These are phyloP conservation scores for Hericium rajendrae DNA, from an alignment of 768 basidiomycete genomes.

Conservation along the genomic window DNA sequence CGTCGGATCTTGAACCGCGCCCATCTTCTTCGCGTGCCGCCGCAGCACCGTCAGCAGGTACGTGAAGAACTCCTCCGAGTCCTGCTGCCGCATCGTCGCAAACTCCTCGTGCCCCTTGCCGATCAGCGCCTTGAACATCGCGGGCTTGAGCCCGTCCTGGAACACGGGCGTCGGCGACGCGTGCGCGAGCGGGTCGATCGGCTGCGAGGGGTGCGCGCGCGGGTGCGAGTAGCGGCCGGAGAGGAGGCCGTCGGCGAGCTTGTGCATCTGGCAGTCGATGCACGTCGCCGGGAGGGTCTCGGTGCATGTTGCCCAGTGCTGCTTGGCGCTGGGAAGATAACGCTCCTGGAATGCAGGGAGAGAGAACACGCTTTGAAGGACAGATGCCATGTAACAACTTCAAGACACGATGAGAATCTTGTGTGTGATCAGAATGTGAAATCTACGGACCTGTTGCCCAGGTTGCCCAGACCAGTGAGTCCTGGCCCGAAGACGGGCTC, in stretches of 20 bases:
- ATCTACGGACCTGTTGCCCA: conserved; percentile 70
- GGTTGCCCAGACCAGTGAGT: conserved; percentile 80
- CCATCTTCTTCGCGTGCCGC: conserved; percentile 47
- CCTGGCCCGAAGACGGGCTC: conserved; percentile 85
- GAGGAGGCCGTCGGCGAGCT: conserved; percentile 85
- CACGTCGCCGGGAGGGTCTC: conserved; percentile 71
- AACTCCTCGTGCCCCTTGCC: conserved; percentile 94
- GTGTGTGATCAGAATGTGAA: neutral
- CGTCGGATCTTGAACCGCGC: conserved; percentile 51
- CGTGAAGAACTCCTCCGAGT: conserved; percentile 89
- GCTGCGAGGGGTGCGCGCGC: conserved; percentile 25
- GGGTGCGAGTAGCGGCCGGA: conserved; percentile 84
- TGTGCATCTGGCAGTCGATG: conserved; percentile 91
- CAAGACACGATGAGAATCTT: neutral
- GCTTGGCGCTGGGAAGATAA: conserved; percentile 42
- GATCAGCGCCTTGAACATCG: conserved; percentile 78
- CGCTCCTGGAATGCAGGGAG: conserved; percentile 67
- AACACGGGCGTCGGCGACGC: conserved; percentile 42
- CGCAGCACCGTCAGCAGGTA: conserved; percentile 70
- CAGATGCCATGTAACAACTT: conserved; percentile 97
- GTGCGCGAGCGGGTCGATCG: conserved; percentile 26
- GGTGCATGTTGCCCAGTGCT: conserved; percentile 55
- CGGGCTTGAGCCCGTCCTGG: conserved; percentile 79
- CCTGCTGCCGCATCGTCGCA: conserved; percentile 93
- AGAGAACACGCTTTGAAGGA: conserved; percentile 79